Conservation (phyloP, 805 yeast species). For the Cyberlindnera maritima region DNA sequence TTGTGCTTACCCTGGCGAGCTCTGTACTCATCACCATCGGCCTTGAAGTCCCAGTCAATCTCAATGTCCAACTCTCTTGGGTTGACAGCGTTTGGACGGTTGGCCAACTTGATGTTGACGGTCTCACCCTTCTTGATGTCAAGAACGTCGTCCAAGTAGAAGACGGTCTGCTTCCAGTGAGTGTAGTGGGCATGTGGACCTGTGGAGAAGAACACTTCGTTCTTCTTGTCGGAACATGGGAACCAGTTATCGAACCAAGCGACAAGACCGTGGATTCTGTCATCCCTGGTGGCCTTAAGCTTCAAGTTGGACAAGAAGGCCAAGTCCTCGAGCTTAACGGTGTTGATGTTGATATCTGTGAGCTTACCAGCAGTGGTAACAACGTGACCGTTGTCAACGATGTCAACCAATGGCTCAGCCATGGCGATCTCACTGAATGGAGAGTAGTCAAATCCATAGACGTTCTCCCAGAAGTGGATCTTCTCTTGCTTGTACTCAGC, state of each 20-base stretch:
- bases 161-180: conserved; percentile 98
- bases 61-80: conserved; percentile 90
- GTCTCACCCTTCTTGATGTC: conserved; percentile 74
- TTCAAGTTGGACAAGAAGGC: conserved; percentile 71
- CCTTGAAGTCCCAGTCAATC: conserved; percentile 44
- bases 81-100: conserved; percentile 72
- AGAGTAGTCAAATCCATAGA: conserved; percentile 93
- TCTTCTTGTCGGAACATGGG: conserved; percentile 52
- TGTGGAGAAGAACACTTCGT: conserved; percentile 76
- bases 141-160: conserved; percentile 81
- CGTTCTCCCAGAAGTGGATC: conserved; percentile 92
- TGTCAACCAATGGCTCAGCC: conserved; percentile 94
- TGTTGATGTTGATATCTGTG: conserved; percentile 84
- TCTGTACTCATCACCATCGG: conserved; percentile 48
- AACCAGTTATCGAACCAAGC: conserved; percentile 96
- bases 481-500: conserved; percentile 89
- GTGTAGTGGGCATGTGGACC: conserved; percentile 94
- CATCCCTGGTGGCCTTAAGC: conserved; percentile 73
- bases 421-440: conserved; percentile 86
- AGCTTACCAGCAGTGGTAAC: conserved; percentile 70
- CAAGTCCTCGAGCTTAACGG: conserved; percentile 78
- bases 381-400: conserved; percentile 77
- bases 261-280: conserved; percentile 81
- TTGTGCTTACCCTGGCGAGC: conserved; percentile 56
- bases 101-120: conserved; percentile 67